Percentiles rank a stretch among this genome's conserved stretches.
Conservation (phyloP, 1,139 yeast genomes). For the Yamadazyma siamensis region DNA sequence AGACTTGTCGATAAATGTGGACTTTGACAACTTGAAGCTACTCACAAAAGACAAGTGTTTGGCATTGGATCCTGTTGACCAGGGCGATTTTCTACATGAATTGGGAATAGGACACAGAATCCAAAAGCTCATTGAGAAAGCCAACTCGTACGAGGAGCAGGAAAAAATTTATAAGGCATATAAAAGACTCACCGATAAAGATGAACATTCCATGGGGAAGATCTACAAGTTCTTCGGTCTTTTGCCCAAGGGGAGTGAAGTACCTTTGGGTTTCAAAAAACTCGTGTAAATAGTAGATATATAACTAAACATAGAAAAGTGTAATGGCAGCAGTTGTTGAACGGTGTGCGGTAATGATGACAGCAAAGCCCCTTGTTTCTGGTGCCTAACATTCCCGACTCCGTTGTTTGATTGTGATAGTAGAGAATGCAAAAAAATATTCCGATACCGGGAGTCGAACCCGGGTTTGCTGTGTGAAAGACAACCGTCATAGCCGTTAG, state of each 20-base stretch:
- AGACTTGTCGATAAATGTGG: constrained; percentile 83
- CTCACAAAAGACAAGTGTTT: constrained; percentile 18
- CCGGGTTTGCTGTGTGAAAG: constrained; percentile 82
- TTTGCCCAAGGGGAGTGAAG: constrained; percentile 43
- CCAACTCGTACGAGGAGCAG: constrained; percentile 29
- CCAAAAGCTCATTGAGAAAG: constrained; percentile 41
- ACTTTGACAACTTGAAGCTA: constrained; percentile 55
- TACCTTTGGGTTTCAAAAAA: constrained; percentile 33
- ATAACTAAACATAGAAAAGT: too few relatives aligned
- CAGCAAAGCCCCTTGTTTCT: too few relatives aligned
- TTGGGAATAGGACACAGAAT: constrained; percentile 77
- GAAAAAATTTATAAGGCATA: constrained; percentile 57
- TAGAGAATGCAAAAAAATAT: constrained; percentile 25
- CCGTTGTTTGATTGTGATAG: too few relatives aligned
- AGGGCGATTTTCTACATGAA: constrained; percentile 77
- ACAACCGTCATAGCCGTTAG: constrained; percentile 84
- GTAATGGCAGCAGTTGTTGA: too few relatives aligned
- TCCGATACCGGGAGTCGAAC: constrained; percentile 84
- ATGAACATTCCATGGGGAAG: constrained; percentile 70
- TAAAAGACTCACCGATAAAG: constrained; percentile 59
- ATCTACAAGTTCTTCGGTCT: constrained; percentile 71
- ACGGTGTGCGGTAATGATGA: too few relatives aligned
- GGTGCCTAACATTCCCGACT: too few relatives aligned
- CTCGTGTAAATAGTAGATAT: constrained; percentile 4
- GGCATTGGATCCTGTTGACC: constrained; percentile 62